A percentile compares a stretch with the other conserved stretches of the same genome.
Evolutionary conservation across 208 protist species (phyloP).

Genomic region (Phytomonas sp.): DNA sequence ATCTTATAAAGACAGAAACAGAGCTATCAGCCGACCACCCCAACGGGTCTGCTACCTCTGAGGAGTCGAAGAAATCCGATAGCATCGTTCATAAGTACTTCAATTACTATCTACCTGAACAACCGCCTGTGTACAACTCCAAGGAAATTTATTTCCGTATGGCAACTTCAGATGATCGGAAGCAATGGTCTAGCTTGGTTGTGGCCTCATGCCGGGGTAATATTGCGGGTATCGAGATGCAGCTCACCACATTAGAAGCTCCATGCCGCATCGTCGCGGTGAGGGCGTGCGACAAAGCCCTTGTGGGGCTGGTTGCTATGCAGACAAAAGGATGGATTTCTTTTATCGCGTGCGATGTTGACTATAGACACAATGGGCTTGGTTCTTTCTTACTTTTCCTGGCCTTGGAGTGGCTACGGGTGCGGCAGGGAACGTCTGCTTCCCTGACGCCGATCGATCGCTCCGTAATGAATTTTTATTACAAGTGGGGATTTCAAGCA

Average conservation of each 20-base stretch:
- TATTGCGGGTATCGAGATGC: slow-evolving; percentile 24
- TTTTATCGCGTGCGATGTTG: slow-evolving; percentile 21
- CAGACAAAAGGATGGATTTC: slow-evolving; percentile 27
- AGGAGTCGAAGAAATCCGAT: neutral
- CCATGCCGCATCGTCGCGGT: slow-evolving; percentile 26
- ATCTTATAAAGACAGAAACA: neutral
- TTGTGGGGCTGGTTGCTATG: slow-evolving; percentile 28
- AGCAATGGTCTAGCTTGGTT: neutral
- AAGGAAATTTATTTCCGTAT: neutral
- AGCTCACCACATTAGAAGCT: slow-evolving; percentile 17
- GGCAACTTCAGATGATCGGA: neutral
- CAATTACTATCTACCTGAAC: neutral
- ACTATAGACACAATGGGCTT: slow-evolving; percentile 21
- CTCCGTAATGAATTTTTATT: slow-evolving; percentile 21
- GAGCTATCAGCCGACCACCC: neutral
- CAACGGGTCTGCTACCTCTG: neutral
- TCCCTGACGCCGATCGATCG: slow-evolving; percentile 23
- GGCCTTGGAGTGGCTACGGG: slow-evolving; percentile 32
- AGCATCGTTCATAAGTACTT: neutral
- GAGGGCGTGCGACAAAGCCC: neutral
- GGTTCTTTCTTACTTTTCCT: slow-evolving; percentile 49
- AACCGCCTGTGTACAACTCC: neutral
- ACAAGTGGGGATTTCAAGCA: slow-evolving; percentile 23
- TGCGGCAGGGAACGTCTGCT: slow-evolving; percentile 11
- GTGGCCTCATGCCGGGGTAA: slow-evolving; percentile 12